Evolutionary conservation across 139 green algal genomes (phyloP), one percentile per base, ranked within the genome.

Genomic region (Parachlorella kessleri): DNA sequence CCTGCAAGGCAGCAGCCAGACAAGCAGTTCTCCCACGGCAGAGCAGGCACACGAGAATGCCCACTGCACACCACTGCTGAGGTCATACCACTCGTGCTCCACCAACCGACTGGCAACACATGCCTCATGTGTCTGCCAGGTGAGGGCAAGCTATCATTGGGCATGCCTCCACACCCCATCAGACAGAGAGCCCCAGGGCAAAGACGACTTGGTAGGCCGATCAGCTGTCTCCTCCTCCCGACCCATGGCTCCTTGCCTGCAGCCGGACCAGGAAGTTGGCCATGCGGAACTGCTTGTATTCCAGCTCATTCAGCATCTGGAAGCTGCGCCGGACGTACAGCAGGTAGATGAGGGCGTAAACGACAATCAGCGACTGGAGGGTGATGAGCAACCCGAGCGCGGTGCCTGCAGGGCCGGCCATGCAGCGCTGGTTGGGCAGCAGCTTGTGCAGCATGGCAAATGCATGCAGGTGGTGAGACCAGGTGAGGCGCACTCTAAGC

Each of bases 261-360:
- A 90, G 33, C 42, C 85, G 73, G 7, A 82, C 42, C 0, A 82
- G 66, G 24, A 70, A 39, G 63, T 90, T 90, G 41, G 70, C 85
- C 40, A 86, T 84, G 39, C 83, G 68, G 54, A 82, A 87, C 14
- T 77, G 30, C 32, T 70, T 80, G 73, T 88, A 87, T 1, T 78
- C 77, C 39, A 71, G 41, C 23, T 36, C 37, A n/a, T 55, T 40
- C 28, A 89, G 59, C 18, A 79, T 71, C 32, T 72, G 35, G 26
- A 84, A 72, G 63, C 70, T 42, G 42, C 59, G 77, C 14, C 8
- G 35, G 39, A 21, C n/a, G 73, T 73, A 35, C 18, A 10, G 24
- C 23, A 81, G 38, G n/a, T 66, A 23, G 48, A 40, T 28, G 30
- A 32, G 26, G 24, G 39, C 3, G 48, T 59, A 59, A 28, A 59